Conservation (phyloP, 1,284 basidiomycete species). For the Moesziomyces sp. region DNA sequence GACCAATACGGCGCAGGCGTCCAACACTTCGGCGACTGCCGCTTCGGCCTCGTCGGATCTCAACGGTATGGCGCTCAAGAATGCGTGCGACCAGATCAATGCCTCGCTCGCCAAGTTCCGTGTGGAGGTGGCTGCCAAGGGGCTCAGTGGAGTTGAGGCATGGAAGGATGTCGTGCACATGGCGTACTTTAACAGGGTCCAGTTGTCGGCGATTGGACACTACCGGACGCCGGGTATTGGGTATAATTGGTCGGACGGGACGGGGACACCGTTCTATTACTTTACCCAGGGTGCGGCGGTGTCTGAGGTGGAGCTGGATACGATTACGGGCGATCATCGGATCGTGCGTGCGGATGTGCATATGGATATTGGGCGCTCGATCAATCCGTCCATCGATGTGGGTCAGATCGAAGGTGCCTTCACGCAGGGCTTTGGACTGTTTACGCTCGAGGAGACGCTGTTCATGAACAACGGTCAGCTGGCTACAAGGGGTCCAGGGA, state of each 20-base stretch:
- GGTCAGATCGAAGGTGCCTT: constrained; percentile 68
- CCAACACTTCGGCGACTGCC: constrained; percentile 67
- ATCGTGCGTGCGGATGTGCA: constrained; percentile 61
- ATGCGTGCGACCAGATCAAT: constrained; percentile 68
- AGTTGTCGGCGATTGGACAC: constrained; percentile 66
- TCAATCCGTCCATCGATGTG: constrained; percentile 69
- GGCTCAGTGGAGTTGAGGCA: constrained; percentile 38
- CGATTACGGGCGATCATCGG: constrained; percentile 66
- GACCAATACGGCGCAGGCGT: constrained; percentile 65
- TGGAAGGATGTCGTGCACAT: constrained; percentile 61
- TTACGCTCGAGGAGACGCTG: constrained; percentile 67
- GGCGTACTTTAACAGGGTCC: constrained; percentile 67
- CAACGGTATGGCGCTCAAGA: constrained; percentile 63
- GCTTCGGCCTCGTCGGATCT: constrained; percentile 55
- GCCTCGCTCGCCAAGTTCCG: constrained; percentile 56
- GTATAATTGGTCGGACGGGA: constrained; percentile 63
- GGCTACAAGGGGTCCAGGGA: constrained; percentile 66
- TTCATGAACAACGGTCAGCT: constrained; percentile 66
- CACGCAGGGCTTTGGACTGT: constrained; percentile 61
- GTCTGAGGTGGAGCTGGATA: constrained; percentile 68
- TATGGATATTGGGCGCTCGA: constrained; percentile 67
- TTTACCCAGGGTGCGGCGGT: constrained; percentile 63
- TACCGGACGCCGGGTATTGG: constrained; percentile 67
- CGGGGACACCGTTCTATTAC: constrained; percentile 65
- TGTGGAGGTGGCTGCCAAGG: constrained; percentile 28